Evolutionary conservation across 495 filamentous ascomycete genomes (phyloP).

Genomic region (Rostrohypoxylon terebratum): DNA sequence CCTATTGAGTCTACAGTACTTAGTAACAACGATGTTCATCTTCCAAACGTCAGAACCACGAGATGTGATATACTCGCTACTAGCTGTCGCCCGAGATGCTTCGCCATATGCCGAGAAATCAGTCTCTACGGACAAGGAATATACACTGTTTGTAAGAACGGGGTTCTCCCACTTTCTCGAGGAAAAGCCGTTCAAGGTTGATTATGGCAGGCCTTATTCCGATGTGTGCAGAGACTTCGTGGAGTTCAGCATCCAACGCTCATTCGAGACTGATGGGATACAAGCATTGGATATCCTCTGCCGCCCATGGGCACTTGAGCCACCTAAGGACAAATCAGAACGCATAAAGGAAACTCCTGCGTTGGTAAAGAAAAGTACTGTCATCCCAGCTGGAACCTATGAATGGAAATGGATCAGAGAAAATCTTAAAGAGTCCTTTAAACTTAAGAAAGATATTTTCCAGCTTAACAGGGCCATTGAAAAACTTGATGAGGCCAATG

Average conservation of each 20-base stretch:
- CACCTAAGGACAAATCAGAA: background rate
- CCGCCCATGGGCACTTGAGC: slow-evolving; percentile 45
- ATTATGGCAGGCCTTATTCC: slow-evolving; percentile 48
- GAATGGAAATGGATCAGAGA: too few relatives aligned
- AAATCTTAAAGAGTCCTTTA: too few relatives aligned
- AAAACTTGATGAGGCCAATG: too few relatives aligned
- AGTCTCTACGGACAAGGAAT: background rate
- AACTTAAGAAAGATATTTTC: too few relatives aligned
- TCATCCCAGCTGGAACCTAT: background rate
- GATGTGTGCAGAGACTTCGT: slow-evolving; percentile 51
- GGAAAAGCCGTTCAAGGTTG: slow-evolving; percentile 43
- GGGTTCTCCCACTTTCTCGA: slow-evolving; percentile 9
- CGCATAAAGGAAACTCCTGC: background rate
- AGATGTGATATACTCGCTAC: slow-evolving; percentile 47
- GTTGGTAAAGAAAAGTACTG: background rate
- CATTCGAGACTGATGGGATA: slow-evolving; percentile 3
- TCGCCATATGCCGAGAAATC: slow-evolving; percentile 22
- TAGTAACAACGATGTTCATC: slow-evolving; percentile 46
- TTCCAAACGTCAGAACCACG: slow-evolving; percentile 47
- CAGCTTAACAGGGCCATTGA: too few relatives aligned
- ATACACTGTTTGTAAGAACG: slow-evolving; percentile 1
- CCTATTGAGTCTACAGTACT: slow-evolving; percentile 43
- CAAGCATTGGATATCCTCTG: slow-evolving; percentile 48
- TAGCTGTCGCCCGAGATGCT: slow-evolving; percentile 46
- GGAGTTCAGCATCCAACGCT: slow-evolving; percentile 44